Base-by-base conservation (phyloP, 1,284 basidiomycete species). In the Moniliophthora roreri region DNA sequence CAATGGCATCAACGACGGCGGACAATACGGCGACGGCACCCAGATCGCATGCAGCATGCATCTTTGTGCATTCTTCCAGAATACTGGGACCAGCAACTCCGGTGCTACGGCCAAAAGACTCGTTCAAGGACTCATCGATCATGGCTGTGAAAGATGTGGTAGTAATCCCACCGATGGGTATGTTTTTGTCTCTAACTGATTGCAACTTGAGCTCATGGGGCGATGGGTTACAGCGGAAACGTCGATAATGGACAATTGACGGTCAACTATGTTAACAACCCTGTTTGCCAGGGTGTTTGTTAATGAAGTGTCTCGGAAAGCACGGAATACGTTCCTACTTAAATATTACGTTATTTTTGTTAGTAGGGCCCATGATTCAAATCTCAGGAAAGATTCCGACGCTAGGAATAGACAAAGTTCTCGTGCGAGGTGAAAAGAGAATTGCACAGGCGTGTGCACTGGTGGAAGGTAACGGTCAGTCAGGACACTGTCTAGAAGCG, bases 31-130 rank as follows among this genome's bases (percentile, higher is more conserved):
- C 24, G 45, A 47, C 15, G 45, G 45, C 8, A 10, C 23, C n/a
- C 6, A 28, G 16, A 47, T 47, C 20, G 45, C 15, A 10, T 47
- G 45, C 45, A 2, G 23, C 20, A 9, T 13, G 13, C 45, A 47
- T 23, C 45, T 47, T 23, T 47, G 45, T 47, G 45, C 45, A 24
- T 47, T 47, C 23, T 47, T 24, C 16, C 45, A 47, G 18, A 47
- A 26, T 2, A 47, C 45, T 21, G 45, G 45, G 4, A 47, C 13
- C 10, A 47, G 20, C 10, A 47, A 47, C 16, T 47, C 45, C 8
- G 45, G 21, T n/a, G 45, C 45, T 16, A 13, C 26, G 23, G 45
- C 18, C 40, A 41, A 41, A 21, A 18, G 23, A n/a, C 40, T 41
- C 18, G 63, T 2, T 5, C 40, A 41, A 21, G 40, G 40, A 4